These are phyloP conservation scores for Lepidopterella palustris DNA, from an alignment of 495 filamentous ascomycete species.

Conservation along the genomic window DNA sequence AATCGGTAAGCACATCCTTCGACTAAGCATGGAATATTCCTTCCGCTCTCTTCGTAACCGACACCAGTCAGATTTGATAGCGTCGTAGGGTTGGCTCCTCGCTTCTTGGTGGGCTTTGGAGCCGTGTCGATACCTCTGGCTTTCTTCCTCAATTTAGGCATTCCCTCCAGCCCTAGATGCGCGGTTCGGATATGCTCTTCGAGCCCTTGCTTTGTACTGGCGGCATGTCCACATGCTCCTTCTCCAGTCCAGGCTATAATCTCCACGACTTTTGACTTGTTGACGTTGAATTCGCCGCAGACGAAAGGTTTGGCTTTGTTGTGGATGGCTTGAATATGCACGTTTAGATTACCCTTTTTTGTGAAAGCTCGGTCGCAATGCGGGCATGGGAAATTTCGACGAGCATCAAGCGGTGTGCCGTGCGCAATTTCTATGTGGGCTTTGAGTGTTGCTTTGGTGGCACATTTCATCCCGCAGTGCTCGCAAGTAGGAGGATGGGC, in stretches of 20 bases:
- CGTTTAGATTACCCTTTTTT: constrained; percentile 67
- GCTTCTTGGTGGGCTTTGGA: constrained; percentile 5
- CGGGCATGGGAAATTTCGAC: constrained; percentile 52
- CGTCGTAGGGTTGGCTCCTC: constrained; percentile 17
- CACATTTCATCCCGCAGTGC: constrained; percentile 61
- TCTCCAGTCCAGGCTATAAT: constrained; percentile 57
- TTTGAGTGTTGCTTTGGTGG: constrained; percentile 52
- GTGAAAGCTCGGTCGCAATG: constrained; percentile 69
- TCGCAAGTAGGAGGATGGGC: constrained; percentile 69
- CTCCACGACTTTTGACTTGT: constrained; percentile 38
- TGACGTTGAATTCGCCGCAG: constrained; percentile 63
- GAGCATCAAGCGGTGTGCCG: constrained; percentile 39
- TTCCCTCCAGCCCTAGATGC: constrained; percentile 53
- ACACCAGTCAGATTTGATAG: constrained; percentile 51
- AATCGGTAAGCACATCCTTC: constrained; percentile 54
- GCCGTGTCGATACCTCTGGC: constrained; percentile 13
- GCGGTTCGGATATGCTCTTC: constrained; percentile 74
- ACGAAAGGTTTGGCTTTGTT: constrained; percentile 58
- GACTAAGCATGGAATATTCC: constrained; percentile 52
- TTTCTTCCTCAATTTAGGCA: constrained; percentile 36
- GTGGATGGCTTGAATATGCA: constrained; percentile 71
- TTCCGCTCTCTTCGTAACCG: constrained; percentile 49
- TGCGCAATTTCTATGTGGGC: constrained; percentile 42
- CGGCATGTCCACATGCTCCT: constrained; percentile 62
- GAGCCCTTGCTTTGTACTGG: constrained; percentile 63